Evolutionary conservation across 768 basidiomycete species (phyloP), one percentile per base, ranked within the genome.

Genomic region (Phylloporus sp.): DNA sequence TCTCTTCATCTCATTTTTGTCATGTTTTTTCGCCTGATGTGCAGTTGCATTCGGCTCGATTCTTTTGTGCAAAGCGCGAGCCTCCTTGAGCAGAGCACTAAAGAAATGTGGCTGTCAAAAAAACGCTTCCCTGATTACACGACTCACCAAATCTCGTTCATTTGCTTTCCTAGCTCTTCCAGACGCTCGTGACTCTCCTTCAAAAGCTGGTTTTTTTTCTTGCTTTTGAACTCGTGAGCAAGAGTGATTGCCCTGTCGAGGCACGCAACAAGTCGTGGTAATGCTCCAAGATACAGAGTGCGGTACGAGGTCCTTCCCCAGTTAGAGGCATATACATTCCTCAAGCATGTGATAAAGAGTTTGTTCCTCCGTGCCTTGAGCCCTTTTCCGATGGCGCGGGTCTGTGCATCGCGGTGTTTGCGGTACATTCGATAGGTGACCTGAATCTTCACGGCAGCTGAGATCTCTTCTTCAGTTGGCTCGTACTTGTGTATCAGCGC

Each of bases 261-360:
- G 53, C 72, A 76, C 2, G 73, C 53, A 2, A 77, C 59, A 27
- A 79, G 55, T 44, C 69, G 73, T 2, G 77, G 74, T 7, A 80
- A 63, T 15, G 65, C 64, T 43, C 67, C 64, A 5, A 66, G 61
- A 57, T 73, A 77, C 16, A 74, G 61, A 0, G 60, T 48, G 12
- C 67, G 68, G 54, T 80, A 79, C 16, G 49, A 53, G 5, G 55
- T 57, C 20, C 48, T 49, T 27, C 52, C 32, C 73, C 74, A 72
- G 5, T 51, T 48, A 27, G 66, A 64, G 5, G 49, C 56, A 35
- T 54, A 57, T 20, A 66, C 64, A 22, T 62, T 58, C 40, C 57
- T 54, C 29, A 67, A 45, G 36, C 69, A 78, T 13, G 52, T 50
- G 20, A 42, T 12, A 45, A 72, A 76, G 28, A 67, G 40, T 5